phyloP scores from a whole-genome alignment of 1,284 basidiomycete genomes.

The Ganoderma resinaceum region DNA sequence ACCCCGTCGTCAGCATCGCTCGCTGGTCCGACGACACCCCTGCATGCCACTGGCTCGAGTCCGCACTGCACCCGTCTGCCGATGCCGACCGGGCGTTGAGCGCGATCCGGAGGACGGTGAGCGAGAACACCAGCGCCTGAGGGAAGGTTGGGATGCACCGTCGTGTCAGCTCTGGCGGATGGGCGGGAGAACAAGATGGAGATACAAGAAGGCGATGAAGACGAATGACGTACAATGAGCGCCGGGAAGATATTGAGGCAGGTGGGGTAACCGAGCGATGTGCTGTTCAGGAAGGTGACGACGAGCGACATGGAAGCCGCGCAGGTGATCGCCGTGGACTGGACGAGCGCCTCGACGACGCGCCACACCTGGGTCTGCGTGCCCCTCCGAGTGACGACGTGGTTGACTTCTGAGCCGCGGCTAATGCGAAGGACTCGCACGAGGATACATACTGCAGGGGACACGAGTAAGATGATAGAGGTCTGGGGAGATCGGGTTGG shows the following conservation, averaged over 20 bases:
- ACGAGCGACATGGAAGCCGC: constrained; percentile 17
- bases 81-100: neutral
- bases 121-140: constrained; percentile 19
- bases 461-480: neutral
- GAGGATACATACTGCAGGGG: neutral
- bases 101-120: constrained; percentile 16
- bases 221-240: constrained; percentile 17
- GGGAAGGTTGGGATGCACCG: neutral
- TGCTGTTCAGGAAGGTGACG: constrained; percentile 13
- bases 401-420: neutral
- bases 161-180: neutral
- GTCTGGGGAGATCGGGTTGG: neutral
- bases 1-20: neutral
- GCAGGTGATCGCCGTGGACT: constrained; percentile 25
- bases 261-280: constrained; percentile 8
- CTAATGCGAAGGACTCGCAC: constrained; percentile 3
- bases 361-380: neutral
- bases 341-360: constrained; percentile 21
- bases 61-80: neutral
- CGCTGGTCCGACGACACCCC: neutral
- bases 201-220: too few species aligned
- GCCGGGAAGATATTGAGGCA: constrained; percentile 20
- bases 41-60: neutral
- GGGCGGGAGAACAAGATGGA: neutral
- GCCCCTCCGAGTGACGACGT: neutral